phyloP scores from a whole-genome alignment of 1,139 yeast species.

The Diutina scorzettiae region DNA sequence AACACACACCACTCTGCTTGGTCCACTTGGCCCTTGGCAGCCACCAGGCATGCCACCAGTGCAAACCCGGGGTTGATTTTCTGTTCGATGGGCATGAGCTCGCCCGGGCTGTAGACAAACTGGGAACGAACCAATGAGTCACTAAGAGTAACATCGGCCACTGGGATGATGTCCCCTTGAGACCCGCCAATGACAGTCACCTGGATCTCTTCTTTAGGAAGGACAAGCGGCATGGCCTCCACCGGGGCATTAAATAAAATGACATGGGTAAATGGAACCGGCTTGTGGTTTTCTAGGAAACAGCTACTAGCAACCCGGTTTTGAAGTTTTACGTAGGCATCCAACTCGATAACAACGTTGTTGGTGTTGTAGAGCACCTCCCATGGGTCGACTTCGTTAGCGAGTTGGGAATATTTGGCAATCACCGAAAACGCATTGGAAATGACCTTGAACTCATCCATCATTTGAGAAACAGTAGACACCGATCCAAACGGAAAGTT shows the following conservation, averaged over 20 bases:
- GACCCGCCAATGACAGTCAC: slow-evolving; percentile 2
- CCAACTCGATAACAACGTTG: neutral
- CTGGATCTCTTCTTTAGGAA: neutral
- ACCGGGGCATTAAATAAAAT: neutral
- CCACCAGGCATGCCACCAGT: neutral
- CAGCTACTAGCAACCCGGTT: neutral
- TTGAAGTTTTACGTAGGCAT: neutral
- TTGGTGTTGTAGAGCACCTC: neutral
- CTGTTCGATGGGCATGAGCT: neutral
- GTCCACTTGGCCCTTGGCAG: neutral
- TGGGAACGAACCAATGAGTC: neutral
- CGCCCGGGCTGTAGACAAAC: neutral
- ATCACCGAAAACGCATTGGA: neutral
- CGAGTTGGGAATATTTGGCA: neutral
- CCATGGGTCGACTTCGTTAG: neutral
- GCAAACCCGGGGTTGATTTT: slow-evolving; percentile 3
- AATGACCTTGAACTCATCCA: neutral
- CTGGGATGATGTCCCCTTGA: neutral
- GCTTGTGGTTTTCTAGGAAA: neutral
- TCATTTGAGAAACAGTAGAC: neutral
- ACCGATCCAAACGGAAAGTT: neutral
- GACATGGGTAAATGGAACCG: neutral
- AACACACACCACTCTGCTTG: neutral
- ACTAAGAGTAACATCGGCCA: neutral
- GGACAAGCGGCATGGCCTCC: neutral